A percentile compares a stretch with the other conserved stretches of the same genome.
Evolutionary conservation across 2,329 filamentous ascomycete genomes (phyloP).

Genomic region (Simplicillium sp.): DNA sequence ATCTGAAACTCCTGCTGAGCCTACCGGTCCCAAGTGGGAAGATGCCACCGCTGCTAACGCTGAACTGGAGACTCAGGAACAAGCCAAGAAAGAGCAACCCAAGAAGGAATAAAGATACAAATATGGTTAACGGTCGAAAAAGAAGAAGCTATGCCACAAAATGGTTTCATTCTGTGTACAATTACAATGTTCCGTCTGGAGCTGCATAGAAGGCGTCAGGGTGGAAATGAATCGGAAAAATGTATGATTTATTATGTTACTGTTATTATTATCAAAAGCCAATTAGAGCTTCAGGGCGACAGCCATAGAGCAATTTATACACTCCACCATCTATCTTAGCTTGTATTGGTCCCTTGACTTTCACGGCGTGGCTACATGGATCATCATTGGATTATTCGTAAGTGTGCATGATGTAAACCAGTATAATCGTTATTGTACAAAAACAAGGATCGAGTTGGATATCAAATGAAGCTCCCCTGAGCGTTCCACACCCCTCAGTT

Average conservation of each 20-base stretch:
- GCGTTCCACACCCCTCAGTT: background rate
- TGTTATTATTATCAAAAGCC: background rate
- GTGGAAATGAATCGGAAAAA: background rate
- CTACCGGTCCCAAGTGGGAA: constrained; percentile 11
- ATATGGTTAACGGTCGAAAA: background rate
- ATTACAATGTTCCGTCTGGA: background rate
- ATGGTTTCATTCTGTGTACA: background rate
- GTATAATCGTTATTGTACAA: constrained; percentile 3
- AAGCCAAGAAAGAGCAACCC: background rate
- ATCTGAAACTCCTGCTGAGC: constrained; percentile 3
- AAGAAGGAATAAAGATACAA: background rate
- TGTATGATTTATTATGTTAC: background rate
- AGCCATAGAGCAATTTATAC: no score
- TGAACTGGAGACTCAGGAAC: background rate
- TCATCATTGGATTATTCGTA: background rate
- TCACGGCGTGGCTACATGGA: background rate
- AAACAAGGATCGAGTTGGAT: constrained; percentile 1
- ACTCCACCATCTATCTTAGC: no score
- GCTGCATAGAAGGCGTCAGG: background rate
- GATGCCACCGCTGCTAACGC: constrained; percentile 20
- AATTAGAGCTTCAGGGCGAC: background rate
- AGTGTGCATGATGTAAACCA: background rate
- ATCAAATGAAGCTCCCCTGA: constrained; percentile 2
- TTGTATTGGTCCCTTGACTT: background rate
- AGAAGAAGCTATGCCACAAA: background rate